Evolutionary conservation across 495 filamentous ascomycete genomes (phyloP).

Genomic region (Articulospora tetracladia): DNA sequence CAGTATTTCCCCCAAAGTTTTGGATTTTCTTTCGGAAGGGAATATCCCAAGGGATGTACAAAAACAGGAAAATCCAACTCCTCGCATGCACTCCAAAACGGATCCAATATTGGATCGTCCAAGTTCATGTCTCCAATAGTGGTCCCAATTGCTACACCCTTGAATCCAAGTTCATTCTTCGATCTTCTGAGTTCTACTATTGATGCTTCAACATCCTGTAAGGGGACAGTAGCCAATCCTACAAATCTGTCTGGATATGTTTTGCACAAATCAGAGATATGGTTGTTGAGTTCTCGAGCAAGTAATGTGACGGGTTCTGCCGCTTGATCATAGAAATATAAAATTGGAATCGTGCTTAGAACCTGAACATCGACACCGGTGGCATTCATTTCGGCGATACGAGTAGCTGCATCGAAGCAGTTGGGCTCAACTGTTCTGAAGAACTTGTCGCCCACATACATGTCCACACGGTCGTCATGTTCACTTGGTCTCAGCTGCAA

Average conservation of each 20-base stretch:
- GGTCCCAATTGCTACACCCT: constrained; percentile 3
- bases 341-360: constrained; percentile 5
- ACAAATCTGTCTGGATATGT: constrained; percentile 2
- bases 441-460: background rate
- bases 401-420: background rate
- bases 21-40: constrained; percentile 2
- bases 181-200: constrained; percentile 2
- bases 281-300: background rate
- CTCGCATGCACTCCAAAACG: constrained; percentile 7
- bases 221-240: constrained; percentile 2
- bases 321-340: constrained; percentile 6
- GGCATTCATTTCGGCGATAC: constrained; percentile 1
- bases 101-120: constrained; percentile 3
- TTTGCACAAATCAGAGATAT: constrained; percentile 2
- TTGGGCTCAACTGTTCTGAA: constrained; percentile 6
- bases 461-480: background rate
- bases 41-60: constrained; percentile 6
- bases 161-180: background rate
- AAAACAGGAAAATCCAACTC: constrained; percentile 5
- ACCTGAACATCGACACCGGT: constrained; percentile 8
- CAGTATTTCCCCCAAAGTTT: constrained; percentile 3
- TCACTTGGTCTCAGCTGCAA: background rate
- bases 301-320: background rate
- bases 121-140: constrained; percentile 3
- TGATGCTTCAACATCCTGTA: constrained; percentile 1